A percentile compares a stretch with the other conserved stretches of the same genome.
These are phyloP conservation scores for Pseudopithomyces maydicus DNA, from an alignment of 2,329 filamentous ascomycete genomes.

Conservation along the genomic window DNA sequence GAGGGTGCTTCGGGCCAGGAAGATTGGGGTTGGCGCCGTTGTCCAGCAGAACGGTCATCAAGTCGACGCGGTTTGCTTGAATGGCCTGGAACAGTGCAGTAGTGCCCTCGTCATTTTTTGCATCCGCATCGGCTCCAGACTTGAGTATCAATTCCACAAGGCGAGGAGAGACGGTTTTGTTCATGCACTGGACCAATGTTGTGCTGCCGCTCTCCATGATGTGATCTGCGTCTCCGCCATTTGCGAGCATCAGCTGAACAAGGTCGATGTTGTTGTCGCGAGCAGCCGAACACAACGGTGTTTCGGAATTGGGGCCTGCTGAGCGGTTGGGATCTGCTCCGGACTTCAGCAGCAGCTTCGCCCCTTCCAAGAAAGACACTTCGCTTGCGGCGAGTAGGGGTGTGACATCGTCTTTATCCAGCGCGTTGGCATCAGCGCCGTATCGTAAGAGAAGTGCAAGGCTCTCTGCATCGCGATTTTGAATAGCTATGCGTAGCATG, in stretches of 20 bases:
- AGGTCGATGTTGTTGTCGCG: slow-evolving; percentile 60
- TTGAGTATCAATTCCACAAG: slow-evolving; percentile 64
- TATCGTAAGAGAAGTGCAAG: slow-evolving; percentile 33
- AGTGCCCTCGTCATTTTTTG: slow-evolving; percentile 65
- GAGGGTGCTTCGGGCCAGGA: slow-evolving; percentile 70
- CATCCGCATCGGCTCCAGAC: slow-evolving; percentile 64
- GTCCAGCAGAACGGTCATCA: slow-evolving; percentile 60
- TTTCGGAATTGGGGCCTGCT: slow-evolving; percentile 59
- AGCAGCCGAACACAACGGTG: slow-evolving; percentile 58
- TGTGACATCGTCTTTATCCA: slow-evolving; percentile 35
- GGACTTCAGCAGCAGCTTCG: slow-evolving; percentile 48
- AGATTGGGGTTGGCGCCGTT: slow-evolving; percentile 70
- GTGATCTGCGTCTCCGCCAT: slow-evolving; percentile 63
- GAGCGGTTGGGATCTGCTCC: slow-evolving; percentile 59
- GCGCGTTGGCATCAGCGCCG: slow-evolving; percentile 36
- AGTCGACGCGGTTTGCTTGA: slow-evolving; percentile 59
- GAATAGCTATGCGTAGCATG: slow-evolving; percentile 36
- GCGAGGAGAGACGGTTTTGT: slow-evolving; percentile 58
- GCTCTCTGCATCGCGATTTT: slow-evolving; percentile 38
- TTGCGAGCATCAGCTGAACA: slow-evolving; percentile 63
- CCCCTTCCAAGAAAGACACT: slow-evolving; percentile 46
- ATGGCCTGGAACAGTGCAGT: slow-evolving; percentile 69
- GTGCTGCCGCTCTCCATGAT: slow-evolving; percentile 61
- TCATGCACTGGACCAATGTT: slow-evolving; percentile 63
- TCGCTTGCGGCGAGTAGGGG: slow-evolving; percentile 36